Conservation (phyloP, 768 basidiomycete genomes). For the Hypholoma fasciculare region DNA sequence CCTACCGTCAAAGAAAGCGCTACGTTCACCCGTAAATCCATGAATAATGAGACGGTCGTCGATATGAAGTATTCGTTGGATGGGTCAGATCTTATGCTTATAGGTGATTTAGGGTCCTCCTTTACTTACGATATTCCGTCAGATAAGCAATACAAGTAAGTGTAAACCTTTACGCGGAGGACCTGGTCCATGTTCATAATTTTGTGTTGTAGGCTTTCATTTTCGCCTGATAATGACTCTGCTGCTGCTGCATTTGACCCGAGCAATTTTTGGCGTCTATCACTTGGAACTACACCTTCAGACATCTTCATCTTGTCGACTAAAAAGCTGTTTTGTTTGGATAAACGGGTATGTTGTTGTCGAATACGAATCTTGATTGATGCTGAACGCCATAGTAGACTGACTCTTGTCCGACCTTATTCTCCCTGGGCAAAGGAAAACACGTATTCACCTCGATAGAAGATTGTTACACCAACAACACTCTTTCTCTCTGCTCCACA, state of each 20-base stretch:
- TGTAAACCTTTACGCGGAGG: neutral
- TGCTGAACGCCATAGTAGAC: slow-evolving; percentile 9
- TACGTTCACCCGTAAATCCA: slow-evolving; percentile 38
- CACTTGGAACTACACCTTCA: slow-evolving; percentile 30
- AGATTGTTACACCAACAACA: slow-evolving; percentile 36
- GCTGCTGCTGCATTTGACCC: neutral
- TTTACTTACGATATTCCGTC: slow-evolving; percentile 43
- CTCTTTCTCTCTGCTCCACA: slow-evolving; percentile 61
- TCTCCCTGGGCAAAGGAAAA: slow-evolving; percentile 29
- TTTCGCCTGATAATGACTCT: neutral
- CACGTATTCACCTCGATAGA: slow-evolving; percentile 58
- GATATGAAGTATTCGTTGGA: slow-evolving; percentile 45
- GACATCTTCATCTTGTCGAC: slow-evolving; percentile 49
- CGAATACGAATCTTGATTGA: neutral
- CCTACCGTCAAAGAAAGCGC: slow-evolving; percentile 27
- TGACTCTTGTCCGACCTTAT: slow-evolving; percentile 8
- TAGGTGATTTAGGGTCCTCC: slow-evolving; percentile 53
- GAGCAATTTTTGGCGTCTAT: slow-evolving; percentile 56
- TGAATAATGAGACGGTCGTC: slow-evolving; percentile 39
- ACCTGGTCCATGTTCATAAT: neutral
- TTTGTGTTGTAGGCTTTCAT: neutral
- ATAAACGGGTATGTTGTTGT: slow-evolving; percentile 53
- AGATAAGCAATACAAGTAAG: slow-evolving; percentile 43
- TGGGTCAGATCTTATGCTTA: slow-evolving; percentile 36
- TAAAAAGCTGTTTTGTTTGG: slow-evolving; percentile 42